Evolutionary conservation across 306 rosid genomes (phyloP).

Genomic region (Cicer arietinum): DNA sequence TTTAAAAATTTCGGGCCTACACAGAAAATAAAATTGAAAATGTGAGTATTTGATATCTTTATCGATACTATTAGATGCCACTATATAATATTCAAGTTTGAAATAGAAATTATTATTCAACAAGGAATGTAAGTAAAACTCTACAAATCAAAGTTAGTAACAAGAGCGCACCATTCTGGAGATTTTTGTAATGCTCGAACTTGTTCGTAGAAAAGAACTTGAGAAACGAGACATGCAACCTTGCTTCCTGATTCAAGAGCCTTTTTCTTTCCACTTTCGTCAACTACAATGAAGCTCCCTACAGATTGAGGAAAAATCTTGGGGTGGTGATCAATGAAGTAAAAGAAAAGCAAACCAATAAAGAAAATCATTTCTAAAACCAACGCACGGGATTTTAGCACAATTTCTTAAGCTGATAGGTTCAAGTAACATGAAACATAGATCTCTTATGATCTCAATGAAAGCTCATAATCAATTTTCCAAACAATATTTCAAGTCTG

Average conservation of each 20-base stretch:
- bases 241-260: conserved; percentile 95
- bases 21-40: conserved; percentile 31
- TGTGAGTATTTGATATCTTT: conserved; percentile 21
- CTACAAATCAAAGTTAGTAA: conserved; percentile 6
- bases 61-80: background rate
- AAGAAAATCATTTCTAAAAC: conserved; percentile 21
- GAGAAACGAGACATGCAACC: conserved; percentile 81
- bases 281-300: conserved; percentile 93
- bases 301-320: conserved; percentile 39
- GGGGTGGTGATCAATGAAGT: conserved; percentile 14
- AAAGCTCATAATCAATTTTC: background rate
- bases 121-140: background rate
- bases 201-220: conserved; percentile 81
- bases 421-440: conserved; percentile 11
- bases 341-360: conserved; percentile 18
- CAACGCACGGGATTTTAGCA: background rate
- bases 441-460: background rate
- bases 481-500: conserved; percentile 28
- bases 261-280: conserved; percentile 78
- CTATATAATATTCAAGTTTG: conserved; percentile 4
- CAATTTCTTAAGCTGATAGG: background rate
- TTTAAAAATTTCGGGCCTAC: conserved; percentile 84
- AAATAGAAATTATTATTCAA: background rate
- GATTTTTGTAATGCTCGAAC: conserved; percentile 72
- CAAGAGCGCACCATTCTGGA: conserved; percentile 67